These are phyloP conservation scores for Cladophialophora immunda DNA, from an alignment of 2,329 filamentous ascomycete species.

Conservation along the genomic window DNA sequence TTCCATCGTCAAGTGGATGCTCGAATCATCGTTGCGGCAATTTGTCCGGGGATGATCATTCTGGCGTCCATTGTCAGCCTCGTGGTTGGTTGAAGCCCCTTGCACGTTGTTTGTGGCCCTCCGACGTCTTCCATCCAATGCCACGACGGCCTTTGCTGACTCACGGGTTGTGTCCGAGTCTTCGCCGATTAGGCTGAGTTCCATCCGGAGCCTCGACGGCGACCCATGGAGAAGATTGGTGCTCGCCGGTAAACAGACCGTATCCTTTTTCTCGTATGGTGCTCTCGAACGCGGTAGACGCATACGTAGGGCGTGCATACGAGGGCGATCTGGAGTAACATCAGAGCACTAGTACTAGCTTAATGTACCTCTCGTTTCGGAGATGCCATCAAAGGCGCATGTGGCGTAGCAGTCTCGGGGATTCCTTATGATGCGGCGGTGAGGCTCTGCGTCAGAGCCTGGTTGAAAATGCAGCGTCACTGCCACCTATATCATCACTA, in stretches of 20 bases:
- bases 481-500: too few relatives aligned
- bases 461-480: neutral
- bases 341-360: neutral
- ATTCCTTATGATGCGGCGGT: neutral
- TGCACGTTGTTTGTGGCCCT: neutral
- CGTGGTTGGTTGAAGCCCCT: neutral
- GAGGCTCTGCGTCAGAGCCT: neutral
- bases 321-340: neutral
- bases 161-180: neutral
- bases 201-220: neutral
- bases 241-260: neutral
- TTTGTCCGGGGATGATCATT: conserved; percentile 24
- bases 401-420: neutral
- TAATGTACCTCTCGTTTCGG: neutral
- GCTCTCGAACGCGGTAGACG: too few relatives aligned
- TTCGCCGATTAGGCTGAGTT: neutral
- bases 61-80: neutral
- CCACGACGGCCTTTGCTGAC: neutral
- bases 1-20: neutral
- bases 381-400: neutral
- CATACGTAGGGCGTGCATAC: neutral
- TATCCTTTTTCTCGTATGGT: neutral
- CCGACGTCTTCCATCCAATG: conserved; percentile 1
- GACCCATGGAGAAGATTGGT: neutral
- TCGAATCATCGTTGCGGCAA: conserved; percentile 13